Conservation (phyloP, 2,329 filamentous ascomycete genomes). For the Diaporthe ampelina region DNA sequence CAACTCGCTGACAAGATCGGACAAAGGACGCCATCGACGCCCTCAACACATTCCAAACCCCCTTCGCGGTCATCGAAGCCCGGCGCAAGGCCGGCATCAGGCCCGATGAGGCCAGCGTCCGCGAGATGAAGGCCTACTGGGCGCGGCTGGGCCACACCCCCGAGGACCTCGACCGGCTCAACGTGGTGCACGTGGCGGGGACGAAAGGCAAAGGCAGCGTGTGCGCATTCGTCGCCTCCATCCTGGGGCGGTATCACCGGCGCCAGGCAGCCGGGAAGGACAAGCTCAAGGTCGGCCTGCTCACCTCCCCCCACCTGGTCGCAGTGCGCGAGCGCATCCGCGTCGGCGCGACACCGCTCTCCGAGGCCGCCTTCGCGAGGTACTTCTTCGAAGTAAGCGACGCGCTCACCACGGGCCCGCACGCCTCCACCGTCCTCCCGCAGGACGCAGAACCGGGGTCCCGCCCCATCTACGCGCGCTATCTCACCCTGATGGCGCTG, state of each 20-base stretch:
- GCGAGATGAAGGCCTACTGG: constrained; percentile 85
- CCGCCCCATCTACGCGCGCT: constrained; percentile 70
- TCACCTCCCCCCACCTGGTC: constrained; percentile 78
- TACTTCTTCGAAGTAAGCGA: constrained; percentile 81
- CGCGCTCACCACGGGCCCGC: constrained; percentile 54
- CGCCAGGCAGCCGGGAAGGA: constrained; percentile 40
- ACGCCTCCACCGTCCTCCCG: constrained; percentile 43
- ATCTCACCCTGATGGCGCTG: constrained; percentile 74
- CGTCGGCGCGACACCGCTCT: constrained; percentile 70
- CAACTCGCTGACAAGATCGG: neutral
- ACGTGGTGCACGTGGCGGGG: constrained; percentile 78
- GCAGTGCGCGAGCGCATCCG: constrained; percentile 77
- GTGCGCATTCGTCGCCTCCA: constrained; percentile 76
- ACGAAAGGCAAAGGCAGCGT: constrained; percentile 85
- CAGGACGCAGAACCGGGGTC: constrained; percentile 52
- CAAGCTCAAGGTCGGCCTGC: constrained; percentile 70
- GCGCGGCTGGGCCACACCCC: constrained; percentile 81
- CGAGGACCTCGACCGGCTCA: constrained; percentile 70
- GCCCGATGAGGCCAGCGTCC: constrained; percentile 78
- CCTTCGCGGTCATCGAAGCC: constrained; percentile 84
- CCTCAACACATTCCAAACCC: constrained; percentile 92
- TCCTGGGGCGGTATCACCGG: constrained; percentile 67
- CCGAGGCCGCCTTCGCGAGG: constrained; percentile 70
- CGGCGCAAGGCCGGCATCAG: constrained; percentile 80
- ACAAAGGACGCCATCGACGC: constrained; percentile 84